Evolutionary conservation across 805 yeast genomes (phyloP), one percentile per base, ranked within the genome.

Genomic region (Pichia paraexigua): DNA sequence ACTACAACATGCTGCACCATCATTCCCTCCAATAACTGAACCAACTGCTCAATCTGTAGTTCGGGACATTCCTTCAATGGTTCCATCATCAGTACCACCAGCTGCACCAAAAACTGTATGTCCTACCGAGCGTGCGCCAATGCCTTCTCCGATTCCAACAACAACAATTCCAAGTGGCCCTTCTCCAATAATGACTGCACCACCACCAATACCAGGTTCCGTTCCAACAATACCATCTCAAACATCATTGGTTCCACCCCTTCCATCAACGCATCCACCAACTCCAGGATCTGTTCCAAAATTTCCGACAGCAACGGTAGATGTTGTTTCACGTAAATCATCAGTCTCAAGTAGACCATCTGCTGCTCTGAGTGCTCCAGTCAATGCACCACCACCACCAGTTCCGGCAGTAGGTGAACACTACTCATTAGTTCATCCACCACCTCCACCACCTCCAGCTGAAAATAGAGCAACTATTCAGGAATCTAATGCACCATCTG

Each of bases 201-300:
- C 54, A 22, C 53, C 51, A 13, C 55, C 66, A 37, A 53, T 57
- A 27, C 65, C 71, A 17, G 54, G 55, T 10, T 53, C 61, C 21
- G 47, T 35, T 21, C 63, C 64, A 43, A 56, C 63, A 27, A 41
- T 55, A 18, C 59, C 63, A 24, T 43, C 25, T 18, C 59, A 3
- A 51, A 57, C 41, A 15, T 11, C 25, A 28, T n/a, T 47, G n/a
- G 25, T 48, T 18, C 41, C 30, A 3, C 37, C 41, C 10, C 25
- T 32, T 21, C 30, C 45, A 27, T 27, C 46, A 18, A 20, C 9
- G 21, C 18, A 43, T 15, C 27, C 30, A 25, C 27, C 24, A 8
- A n/a, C 17, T 21, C 40, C 48, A 9, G 22, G 25, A 17, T 7
- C 24, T 28, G 21, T n/a, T 20, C n/a, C 39, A n/a, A 8, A 17